Base-by-base conservation (phyloP, 352 stramenopile species). In the Phytophthora megakarya region DNA sequence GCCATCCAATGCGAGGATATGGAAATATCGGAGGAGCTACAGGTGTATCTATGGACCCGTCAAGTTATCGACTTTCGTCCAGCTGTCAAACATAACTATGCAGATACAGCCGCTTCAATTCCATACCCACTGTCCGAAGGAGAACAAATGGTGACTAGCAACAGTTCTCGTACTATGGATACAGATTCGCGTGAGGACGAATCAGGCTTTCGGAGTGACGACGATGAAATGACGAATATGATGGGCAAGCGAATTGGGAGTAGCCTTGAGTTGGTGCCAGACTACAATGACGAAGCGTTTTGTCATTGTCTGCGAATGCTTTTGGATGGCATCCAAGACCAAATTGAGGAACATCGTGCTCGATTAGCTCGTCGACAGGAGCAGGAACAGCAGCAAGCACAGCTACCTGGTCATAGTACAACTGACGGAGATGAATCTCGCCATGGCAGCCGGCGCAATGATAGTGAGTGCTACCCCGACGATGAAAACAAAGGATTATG, bases 41-140 rank as follows among this genome's bases (percentile, higher is more conserved):
- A 95, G 32, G 84, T 95, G 45, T 95, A 93, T 45, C 58, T 95
- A n/a, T 95, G 83, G 81, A 95, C 86, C 12, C 83, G 86, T 3
- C 86, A 95, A 55, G 80, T 93, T 7, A 84, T 95, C 19, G 83
- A 93, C 50, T 95, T 95, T 40, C 71, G 83, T 1, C 61, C 78
- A 1, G 79, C 82, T 0, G 60, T 89, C 6, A 70, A 68, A 40
- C 67, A 74, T 26, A 61, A 64, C 32, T 55, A 69, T 22, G 16
- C 46, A 5, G 38, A 70, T 18, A 45, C 37, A 8, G 45, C 33
- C 16, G 35, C 25, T 7, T 26, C 48, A 9, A 43, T 40, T 40
- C 23, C 53, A 13, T 68, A 54, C 33, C 6, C 25, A 3, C 18
- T 39, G 8, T 58, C 54, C 3, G 44, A 46, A 42, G 57, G 25